These are phyloP conservation scores for Chaetomiaceae sp. DNA, from an alignment of 2,329 filamentous ascomycete genomes.

Conservation along the genomic window DNA sequence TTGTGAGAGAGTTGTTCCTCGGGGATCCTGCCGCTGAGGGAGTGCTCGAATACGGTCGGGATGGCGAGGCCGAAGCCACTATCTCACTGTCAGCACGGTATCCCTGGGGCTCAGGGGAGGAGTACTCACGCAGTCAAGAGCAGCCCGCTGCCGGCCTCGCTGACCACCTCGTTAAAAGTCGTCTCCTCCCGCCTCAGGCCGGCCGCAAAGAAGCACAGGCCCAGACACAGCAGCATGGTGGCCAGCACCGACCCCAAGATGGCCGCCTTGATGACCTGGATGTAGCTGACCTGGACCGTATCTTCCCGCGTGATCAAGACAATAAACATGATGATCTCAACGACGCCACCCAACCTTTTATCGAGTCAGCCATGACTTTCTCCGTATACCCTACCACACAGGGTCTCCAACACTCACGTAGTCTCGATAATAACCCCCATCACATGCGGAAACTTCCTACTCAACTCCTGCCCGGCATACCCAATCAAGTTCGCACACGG, in stretches of 20 bases:
- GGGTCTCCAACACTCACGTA: constrained; percentile 44
- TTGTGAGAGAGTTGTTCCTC: constrained; percentile 43
- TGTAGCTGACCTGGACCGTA: constrained; percentile 36
- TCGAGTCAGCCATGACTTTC: background rate
- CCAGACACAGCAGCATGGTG: constrained; percentile 75
- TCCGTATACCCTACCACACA: too few species aligned
- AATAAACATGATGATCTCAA: constrained; percentile 81
- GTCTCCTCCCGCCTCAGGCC: constrained; percentile 65
- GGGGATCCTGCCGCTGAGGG: constrained; percentile 33
- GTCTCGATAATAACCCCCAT: constrained; percentile 59
- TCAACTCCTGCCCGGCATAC: constrained; percentile 67
- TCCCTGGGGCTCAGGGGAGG: background rate
- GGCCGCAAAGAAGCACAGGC: constrained; percentile 73
- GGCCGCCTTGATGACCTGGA: constrained; percentile 75
- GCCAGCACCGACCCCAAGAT: constrained; percentile 80
- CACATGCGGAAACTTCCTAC: constrained; percentile 71
- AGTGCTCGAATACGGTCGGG: constrained; percentile 53
- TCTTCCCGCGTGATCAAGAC: constrained; percentile 51
- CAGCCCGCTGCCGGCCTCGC: constrained; percentile 73
- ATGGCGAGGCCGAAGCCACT: constrained; percentile 49
- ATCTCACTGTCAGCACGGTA: background rate
- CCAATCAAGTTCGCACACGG: constrained; percentile 72
- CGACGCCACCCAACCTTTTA: constrained; percentile 59
- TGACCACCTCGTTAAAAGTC: constrained; percentile 68
- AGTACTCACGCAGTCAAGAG: constrained; percentile 72